Evolutionary conservation across 106 monocot genomes (phyloP).

Genomic region (Allium sativum): DNA sequence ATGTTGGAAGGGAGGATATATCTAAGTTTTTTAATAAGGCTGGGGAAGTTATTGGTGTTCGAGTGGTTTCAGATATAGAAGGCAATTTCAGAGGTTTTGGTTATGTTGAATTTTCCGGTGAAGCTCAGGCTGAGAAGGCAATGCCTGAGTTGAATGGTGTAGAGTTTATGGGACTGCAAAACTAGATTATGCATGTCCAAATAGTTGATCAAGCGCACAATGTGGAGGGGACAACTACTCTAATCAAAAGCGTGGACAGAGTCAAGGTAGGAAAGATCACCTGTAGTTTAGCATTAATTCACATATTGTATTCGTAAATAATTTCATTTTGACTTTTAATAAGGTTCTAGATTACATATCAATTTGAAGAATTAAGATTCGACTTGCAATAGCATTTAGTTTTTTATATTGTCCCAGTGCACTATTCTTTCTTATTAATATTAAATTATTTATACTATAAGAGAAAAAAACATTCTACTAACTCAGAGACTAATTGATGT

Average conservation of each 20-base stretch:
- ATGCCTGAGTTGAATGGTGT: slow-evolving; percentile 22
- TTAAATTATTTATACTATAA: too few relatives aligned
- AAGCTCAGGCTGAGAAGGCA: slow-evolving; percentile 15
- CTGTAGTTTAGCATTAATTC: too few relatives aligned
- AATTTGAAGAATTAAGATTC: too few relatives aligned
- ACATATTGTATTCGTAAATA: too few relatives aligned
- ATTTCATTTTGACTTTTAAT: too few relatives aligned
- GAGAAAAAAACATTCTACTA: too few relatives aligned
- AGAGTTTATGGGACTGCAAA: slow-evolving; percentile 62
- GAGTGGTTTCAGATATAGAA: slow-evolving; percentile 17
- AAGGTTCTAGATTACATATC: too few relatives aligned
- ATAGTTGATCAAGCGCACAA: slow-evolving; percentile 41
- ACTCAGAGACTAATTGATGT: too few relatives aligned
- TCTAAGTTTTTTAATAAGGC: slow-evolving; percentile 5
- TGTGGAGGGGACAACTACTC: slow-evolving; percentile 50
- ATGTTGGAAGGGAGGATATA: slow-evolving; percentile 41
- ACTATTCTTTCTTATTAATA: too few relatives aligned
- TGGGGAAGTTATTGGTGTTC: slow-evolving; percentile 18
- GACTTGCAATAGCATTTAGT: too few relatives aligned
- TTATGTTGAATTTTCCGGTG: slow-evolving; percentile 37
- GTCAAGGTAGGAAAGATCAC: too few relatives aligned
- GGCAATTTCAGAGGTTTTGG: slow-evolving; percentile 34
- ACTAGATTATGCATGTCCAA: slow-evolving; percentile 63
- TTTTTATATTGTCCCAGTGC: too few relatives aligned
- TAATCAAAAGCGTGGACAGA: slow-evolving; percentile 37